Percentiles rank a stretch among this genome's conserved stretches.
Evolutionary conservation across 2,329 filamentous ascomycete genomes (phyloP).

Genomic region (Ceratocystis diversiconidia): DNA sequence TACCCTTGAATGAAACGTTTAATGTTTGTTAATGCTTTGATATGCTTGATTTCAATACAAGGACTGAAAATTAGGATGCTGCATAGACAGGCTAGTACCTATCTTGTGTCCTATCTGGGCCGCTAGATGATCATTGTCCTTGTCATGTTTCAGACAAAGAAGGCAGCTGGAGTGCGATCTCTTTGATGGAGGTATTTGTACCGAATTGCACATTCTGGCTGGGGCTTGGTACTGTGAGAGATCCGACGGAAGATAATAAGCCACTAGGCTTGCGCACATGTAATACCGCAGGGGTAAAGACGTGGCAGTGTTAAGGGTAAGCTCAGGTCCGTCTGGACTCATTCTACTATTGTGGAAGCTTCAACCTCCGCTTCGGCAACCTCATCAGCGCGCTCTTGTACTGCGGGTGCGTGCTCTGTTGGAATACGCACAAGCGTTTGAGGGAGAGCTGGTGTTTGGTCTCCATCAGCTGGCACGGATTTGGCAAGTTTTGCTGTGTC

Average conservation of each 20-base stretch:
- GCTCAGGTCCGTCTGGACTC: background rate
- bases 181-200: background rate
- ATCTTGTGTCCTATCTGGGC: background rate
- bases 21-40: no score
- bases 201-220: background rate
- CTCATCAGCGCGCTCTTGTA: conserved; percentile 46
- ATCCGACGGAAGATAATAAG: background rate
- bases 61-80: background rate
- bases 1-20: background rate
- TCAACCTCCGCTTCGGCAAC: conserved; percentile 31
- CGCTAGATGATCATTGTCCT: background rate
- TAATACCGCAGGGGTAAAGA: background rate
- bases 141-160: background rate
- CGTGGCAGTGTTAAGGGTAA: background rate
- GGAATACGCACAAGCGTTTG: conserved; percentile 76
- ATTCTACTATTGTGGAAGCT: conserved; percentile 20
- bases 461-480: conserved; percentile 4
- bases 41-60: background rate
- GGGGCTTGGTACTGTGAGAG: background rate
- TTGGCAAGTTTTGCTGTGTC: conserved; percentile 15
- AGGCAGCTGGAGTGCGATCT: background rate
- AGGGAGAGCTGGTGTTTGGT: conserved; percentile 34
- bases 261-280: background rate
- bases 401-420: conserved; percentile 56
- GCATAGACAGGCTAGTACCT: background rate